These are phyloP conservation scores for Vitis rotundifolia DNA, from an alignment of 164 flowering plant genomes.

Conservation along the genomic window DNA sequence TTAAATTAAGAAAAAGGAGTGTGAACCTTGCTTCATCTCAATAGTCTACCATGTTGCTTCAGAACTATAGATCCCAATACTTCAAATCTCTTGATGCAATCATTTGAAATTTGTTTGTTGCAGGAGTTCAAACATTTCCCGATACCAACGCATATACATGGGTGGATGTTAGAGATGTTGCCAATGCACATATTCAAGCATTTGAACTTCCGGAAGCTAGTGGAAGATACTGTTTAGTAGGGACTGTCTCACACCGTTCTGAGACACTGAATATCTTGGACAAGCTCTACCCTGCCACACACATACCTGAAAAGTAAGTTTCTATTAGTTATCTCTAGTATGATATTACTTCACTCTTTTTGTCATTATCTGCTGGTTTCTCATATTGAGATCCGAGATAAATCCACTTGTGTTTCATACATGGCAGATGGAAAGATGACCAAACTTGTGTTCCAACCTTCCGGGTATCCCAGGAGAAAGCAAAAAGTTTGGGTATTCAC, in stretches of 20 bases:
- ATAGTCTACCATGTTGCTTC: no score
- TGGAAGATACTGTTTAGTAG: conserved; percentile 66
- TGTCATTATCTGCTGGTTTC: no score
- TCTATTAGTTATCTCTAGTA: no score
- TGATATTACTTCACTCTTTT: no score
- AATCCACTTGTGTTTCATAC: not conserved
- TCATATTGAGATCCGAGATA: no score
- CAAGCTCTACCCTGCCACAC: conserved; percentile 42
- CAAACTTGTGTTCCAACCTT: not conserved
- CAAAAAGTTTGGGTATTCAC: conserved; percentile 5
- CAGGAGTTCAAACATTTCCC: conserved; percentile 42
- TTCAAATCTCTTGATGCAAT: no score
- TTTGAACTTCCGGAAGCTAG: conserved; percentile 58
- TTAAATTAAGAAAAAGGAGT: no score
- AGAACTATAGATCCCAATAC: no score
- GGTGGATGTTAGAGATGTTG: conserved; percentile 65
- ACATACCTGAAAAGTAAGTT: conserved; percentile 47
- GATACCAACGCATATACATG: conserved; percentile 35
- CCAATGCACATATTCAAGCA: conserved; percentile 60
- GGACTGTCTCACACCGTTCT: conserved; percentile 35
- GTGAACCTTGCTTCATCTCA: no score
- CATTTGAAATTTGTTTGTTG: not conserved
- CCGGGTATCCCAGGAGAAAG: conserved; percentile 16
- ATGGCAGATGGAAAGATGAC: conserved; percentile 13
- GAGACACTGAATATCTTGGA: conserved; percentile 40